phyloP scores from a whole-genome alignment of 148 eudicot species.

The Cornus kousa region DNA sequence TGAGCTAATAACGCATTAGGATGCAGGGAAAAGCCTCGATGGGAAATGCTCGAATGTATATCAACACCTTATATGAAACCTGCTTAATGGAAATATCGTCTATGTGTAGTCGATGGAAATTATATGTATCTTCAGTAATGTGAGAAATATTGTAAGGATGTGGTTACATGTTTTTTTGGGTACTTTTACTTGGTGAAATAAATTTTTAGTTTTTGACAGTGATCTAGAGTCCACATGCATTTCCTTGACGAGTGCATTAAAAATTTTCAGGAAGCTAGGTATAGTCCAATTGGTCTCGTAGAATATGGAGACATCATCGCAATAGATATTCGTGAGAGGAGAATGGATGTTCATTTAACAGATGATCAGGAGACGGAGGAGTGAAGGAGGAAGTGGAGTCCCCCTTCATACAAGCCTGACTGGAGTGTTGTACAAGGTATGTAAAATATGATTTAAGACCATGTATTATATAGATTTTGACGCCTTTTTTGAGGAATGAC shows the following conservation, averaged over 20 bases:
- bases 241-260: not conserved
- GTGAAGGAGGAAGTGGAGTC: slow-evolving; percentile 70
- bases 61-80: not conserved
- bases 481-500: not conserved
- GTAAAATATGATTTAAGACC: not conserved
- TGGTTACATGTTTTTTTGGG: too few species aligned
- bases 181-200: too few species aligned
- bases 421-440: slow-evolving; percentile 91
- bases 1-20: not conserved
- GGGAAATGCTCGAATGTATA: not conserved
- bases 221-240: too few species aligned
- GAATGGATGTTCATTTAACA: slow-evolving; percentile 72
- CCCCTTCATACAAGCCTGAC: slow-evolving; percentile 67
- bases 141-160: not conserved
- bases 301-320: slow-evolving; percentile 77
- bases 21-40: not conserved
- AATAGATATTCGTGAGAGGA: slow-evolving; percentile 68
- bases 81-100: not conserved
- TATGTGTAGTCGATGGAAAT: not conserved
- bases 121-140: not conserved
- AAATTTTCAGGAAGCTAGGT: slow-evolving; percentile 91
- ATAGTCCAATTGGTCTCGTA: slow-evolving; percentile 86
- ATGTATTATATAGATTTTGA: not conserved
- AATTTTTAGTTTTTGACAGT: not conserved
- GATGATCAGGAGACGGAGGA: slow-evolving; percentile 58